Evolutionary conservation across 306 rosid species (phyloP).

Genomic region (Quercus cerris): DNA sequence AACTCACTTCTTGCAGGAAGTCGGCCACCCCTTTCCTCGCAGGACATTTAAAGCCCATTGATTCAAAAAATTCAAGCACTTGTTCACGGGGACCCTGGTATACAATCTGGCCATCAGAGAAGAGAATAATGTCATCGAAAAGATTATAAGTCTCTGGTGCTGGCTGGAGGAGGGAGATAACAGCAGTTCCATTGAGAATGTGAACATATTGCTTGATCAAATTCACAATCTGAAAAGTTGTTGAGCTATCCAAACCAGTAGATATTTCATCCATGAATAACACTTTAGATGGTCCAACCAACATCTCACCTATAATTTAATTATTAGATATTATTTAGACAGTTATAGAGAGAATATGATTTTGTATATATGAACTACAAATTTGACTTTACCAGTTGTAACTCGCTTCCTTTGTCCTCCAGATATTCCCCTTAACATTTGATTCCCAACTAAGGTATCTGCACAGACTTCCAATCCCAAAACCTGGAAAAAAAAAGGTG

Average conservation of each 20-base stretch:
- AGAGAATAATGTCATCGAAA: conserved; percentile 52
- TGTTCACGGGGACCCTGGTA: conserved; percentile 52
- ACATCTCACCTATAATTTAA: conserved; percentile 43
- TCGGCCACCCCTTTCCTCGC: conserved; percentile 54
- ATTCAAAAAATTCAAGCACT: conserved; percentile 48
- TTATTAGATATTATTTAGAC: background rate
- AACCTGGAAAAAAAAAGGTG: conserved; percentile 29
- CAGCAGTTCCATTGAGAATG: conserved; percentile 41
- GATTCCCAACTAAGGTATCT: conserved; percentile 76
- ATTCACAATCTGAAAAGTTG: conserved; percentile 54
- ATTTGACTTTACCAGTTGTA: conserved; percentile 43
- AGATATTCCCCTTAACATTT: conserved; percentile 76
- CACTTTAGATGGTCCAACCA: conserved; percentile 56
- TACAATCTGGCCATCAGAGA: conserved; percentile 51
- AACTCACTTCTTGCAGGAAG: conserved; percentile 59
- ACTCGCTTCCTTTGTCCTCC: conserved; percentile 90
- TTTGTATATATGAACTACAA: too few species aligned
- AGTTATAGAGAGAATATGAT: background rate
- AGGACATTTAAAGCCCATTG: conserved; percentile 51
- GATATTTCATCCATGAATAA: conserved; percentile 64
- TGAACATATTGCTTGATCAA: conserved; percentile 40
- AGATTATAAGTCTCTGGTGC: conserved; percentile 55
- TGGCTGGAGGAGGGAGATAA: conserved; percentile 55
- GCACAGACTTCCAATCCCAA: conserved; percentile 84
- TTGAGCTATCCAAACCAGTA: conserved; percentile 57